Evolutionary conservation across 176 grass and related monocot species (phyloP).

Genomic region (Pontederia crassipes): DNA sequence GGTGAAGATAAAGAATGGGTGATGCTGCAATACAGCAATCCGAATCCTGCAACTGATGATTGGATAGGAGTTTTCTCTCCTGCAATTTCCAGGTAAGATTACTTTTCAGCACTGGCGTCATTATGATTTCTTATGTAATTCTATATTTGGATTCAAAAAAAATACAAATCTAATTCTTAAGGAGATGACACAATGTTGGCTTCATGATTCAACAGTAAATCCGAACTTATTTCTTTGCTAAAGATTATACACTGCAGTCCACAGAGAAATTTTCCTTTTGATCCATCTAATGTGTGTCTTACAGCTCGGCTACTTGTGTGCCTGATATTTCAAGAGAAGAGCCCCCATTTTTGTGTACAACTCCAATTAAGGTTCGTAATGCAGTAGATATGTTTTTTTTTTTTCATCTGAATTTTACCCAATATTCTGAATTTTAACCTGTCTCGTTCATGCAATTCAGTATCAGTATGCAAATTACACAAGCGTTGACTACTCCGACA

Average conservation of each 20-base stretch:
- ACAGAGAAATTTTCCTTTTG: neutral
- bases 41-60: constrained; percentile 57
- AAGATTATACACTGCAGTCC: no score
- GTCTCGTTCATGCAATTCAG: constrained; percentile 31
- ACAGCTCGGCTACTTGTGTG: constrained; percentile 51
- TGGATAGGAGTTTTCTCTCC: constrained; percentile 96
- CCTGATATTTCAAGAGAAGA: constrained; percentile 48
- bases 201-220: no score
- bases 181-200: no score
- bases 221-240: no score
- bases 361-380: constrained; percentile 66
- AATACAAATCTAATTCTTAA: no score
- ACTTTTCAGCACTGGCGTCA: neutral
- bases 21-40: constrained; percentile 39
- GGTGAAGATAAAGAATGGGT: constrained; percentile 76
- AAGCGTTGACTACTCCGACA: constrained; percentile 36
- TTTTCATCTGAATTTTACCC: neutral
- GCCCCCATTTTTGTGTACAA: constrained; percentile 67
- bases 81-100: constrained; percentile 61
- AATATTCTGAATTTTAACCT: neutral
- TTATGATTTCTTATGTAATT: no score
- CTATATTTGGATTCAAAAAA: no score
- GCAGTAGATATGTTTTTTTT: neutral
- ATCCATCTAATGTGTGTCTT: constrained; percentile 13
- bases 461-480: constrained; percentile 75